These are phyloP conservation scores for Encephalitozoon romaleae DNA, from an alignment of 371 early-diverging fungal genomes.

Conservation along the genomic window DNA sequence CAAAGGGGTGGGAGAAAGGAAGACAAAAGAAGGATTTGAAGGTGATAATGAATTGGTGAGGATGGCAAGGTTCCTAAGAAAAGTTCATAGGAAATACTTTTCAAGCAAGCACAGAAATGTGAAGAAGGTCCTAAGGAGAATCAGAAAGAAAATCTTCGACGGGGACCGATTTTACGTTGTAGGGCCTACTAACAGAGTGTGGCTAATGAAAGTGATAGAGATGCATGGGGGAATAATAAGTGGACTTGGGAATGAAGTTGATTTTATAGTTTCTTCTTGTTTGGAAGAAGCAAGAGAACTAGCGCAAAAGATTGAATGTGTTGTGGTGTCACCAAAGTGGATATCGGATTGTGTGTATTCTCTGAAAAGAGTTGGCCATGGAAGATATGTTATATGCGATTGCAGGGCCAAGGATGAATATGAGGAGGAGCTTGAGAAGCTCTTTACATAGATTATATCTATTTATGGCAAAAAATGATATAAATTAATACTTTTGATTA, in stretches of 20 bases:
- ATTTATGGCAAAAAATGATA: not conserved
- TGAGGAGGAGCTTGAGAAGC: not conserved
- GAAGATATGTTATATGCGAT: not conserved
- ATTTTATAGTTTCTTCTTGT: not conserved
- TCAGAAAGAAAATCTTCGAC: not conserved
- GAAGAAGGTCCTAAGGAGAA: constrained; percentile 1
- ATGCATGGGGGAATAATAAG: not conserved
- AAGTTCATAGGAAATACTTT: constrained; percentile 24
- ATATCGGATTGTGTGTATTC: constrained; percentile 1
- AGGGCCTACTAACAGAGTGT: not conserved
- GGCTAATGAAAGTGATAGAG: not conserved
- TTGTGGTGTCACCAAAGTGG: not conserved
- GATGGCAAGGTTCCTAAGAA: not conserved
- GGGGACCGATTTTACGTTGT: not conserved
- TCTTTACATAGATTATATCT: not conserved
- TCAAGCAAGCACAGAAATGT: not conserved
- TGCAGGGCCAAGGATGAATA: not conserved
- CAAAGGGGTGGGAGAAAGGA: not conserved
- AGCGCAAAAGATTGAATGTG: not conserved
- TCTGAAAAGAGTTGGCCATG: not conserved
- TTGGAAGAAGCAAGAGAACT: not conserved
- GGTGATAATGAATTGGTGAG: not conserved
- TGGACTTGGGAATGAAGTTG: not conserved
- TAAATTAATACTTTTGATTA: not conserved
- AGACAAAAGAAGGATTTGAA: not conserved